These are phyloP conservation scores for Aureobasidium melanogenum DNA, from an alignment of 2,329 filamentous ascomycete species.

Conservation along the genomic window DNA sequence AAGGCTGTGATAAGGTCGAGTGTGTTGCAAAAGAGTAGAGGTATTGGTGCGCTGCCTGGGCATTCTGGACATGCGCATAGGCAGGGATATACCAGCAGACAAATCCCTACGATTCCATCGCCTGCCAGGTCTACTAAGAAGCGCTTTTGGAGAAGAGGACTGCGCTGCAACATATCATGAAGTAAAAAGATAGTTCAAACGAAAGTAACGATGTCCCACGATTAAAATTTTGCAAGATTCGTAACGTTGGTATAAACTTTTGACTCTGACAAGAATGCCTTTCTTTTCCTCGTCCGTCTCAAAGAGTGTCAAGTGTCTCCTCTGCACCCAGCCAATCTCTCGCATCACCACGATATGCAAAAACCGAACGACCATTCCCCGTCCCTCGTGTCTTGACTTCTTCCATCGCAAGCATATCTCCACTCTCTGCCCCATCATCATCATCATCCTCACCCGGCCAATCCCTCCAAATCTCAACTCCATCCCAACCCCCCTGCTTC, in stretches of 20 bases:
- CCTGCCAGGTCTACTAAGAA: neutral
- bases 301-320: no score
- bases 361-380: slow-evolving; percentile 36
- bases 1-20: neutral
- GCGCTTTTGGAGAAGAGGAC: neutral
- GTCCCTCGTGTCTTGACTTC: slow-evolving; percentile 26
- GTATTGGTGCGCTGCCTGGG: neutral
- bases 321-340: slow-evolving; percentile 9
- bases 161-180: neutral
- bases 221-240: no score
- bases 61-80: neutral
- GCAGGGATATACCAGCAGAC: neutral
- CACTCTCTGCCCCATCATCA: slow-evolving; percentile 27
- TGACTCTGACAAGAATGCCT: no score
- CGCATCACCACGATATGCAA: slow-evolving; percentile 30
- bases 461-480: slow-evolving; percentile 61
- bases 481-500: slow-evolving; percentile 24
- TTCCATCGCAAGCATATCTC: neutral
- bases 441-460: slow-evolving; percentile 40
- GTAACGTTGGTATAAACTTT: no score
- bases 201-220: no score
- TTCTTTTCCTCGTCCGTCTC: no score
- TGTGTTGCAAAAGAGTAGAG: neutral
- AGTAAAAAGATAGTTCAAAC: neutral
- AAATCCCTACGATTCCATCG: no score